A percentile compares a stretch with the other conserved stretches of the same genome.
phyloP scores from a whole-genome alignment of 805 yeast species.

The Babjeviella inositovora region DNA sequence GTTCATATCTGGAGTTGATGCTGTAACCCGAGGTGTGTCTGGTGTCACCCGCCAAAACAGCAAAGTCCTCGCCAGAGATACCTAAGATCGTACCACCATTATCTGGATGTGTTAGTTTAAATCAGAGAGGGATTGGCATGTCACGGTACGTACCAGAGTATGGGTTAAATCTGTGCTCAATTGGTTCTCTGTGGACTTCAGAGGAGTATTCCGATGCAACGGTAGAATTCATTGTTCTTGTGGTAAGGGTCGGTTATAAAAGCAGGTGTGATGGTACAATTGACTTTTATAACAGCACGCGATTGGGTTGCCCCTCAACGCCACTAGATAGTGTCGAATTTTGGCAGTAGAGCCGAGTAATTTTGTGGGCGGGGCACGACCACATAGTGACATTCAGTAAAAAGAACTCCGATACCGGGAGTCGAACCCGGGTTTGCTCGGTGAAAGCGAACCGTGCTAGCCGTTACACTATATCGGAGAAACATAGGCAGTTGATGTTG shows the following conservation, averaged over 20 bases:
- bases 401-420: slow-evolving; percentile 73
- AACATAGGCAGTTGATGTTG: too few species aligned
- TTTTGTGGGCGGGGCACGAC: too few species aligned
- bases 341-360: too few species aligned
- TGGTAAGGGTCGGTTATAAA: too few species aligned
- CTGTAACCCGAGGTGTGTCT: slow-evolving; percentile 89
- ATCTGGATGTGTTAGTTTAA: slow-evolving; percentile 17
- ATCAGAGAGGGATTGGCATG: background rate
- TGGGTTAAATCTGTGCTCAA: slow-evolving; percentile 87
- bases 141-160: slow-evolving; percentile 29
- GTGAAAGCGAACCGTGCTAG: slow-evolving; percentile 77
- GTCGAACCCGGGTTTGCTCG: slow-evolving; percentile 80
- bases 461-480: slow-evolving; percentile 77
- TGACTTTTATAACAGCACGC: too few species aligned
- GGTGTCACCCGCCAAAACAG: slow-evolving; percentile 96
- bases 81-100: slow-evolving; percentile 97
- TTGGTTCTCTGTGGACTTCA: slow-evolving; percentile 41
- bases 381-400: too few species aligned
- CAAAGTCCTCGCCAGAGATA: slow-evolving; percentile 95
- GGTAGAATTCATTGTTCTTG: slow-evolving; percentile 15
- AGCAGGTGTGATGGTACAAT: too few species aligned
- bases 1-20: slow-evolving; percentile 85
- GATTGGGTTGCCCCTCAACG: too few species aligned
- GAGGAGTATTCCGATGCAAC: slow-evolving; percentile 54
- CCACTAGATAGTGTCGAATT: too few species aligned